Percentiles rank a stretch among this genome's conserved stretches.
Evolutionary conservation across 441 rosid genomes (phyloP).

Genomic region (Arabidopsis lyrata): DNA sequence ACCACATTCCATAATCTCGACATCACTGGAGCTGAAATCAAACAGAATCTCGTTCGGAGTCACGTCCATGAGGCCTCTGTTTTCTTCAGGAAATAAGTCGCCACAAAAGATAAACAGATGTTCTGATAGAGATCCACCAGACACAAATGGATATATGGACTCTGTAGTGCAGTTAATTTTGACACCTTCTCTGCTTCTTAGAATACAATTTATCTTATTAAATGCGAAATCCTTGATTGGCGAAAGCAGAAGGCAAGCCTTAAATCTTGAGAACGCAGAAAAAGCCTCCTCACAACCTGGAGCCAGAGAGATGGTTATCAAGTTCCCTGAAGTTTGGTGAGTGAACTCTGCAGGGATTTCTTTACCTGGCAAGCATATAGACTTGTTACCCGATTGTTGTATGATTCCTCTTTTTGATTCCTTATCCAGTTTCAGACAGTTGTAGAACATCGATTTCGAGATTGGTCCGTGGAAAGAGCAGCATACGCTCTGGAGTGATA

Average conservation of each 20-base stretch:
- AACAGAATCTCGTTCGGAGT: no score
- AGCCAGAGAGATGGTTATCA: background rate
- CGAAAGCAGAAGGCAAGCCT: conserved; percentile 15
- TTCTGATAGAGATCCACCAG: background rate
- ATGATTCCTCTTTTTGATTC: conserved; percentile 2
- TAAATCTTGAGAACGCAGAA: conserved; percentile 18
- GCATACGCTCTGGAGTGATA: background rate
- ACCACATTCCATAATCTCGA: background rate
- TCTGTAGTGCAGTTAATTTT: background rate
- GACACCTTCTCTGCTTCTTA: background rate
- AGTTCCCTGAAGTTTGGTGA: background rate
- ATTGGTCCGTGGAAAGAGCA: background rate
- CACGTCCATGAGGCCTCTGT: no score
- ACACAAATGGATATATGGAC: background rate
- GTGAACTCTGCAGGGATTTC: conserved; percentile 16
- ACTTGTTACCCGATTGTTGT: background rate
- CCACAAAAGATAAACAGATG: no score
- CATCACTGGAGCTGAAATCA: no score
- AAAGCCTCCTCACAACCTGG: background rate
- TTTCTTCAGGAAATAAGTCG: no score
- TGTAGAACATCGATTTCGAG: background rate
- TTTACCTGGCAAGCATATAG: conserved; percentile 8
- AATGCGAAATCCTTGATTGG: background rate
- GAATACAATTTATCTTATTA: background rate
- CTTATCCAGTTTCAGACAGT: conserved; percentile 16